Evolutionary conservation across 2,329 filamentous ascomycete species (phyloP), one percentile per base, ranked within the genome.

Genomic region (Claviceps digitariae): DNA sequence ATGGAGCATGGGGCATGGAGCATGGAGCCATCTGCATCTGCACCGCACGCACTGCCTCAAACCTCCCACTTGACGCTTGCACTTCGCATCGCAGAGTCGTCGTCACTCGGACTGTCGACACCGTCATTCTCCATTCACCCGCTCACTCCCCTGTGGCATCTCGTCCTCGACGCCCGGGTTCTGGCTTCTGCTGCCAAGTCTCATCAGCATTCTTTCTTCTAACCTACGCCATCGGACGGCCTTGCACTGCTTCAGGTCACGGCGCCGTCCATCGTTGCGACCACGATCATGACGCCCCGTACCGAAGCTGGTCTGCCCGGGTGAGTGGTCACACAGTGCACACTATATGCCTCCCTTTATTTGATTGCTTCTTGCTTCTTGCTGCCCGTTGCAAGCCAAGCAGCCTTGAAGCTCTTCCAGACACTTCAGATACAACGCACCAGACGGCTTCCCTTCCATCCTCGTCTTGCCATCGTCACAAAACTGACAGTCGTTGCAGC

Each of bases 401-500:
- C 27, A 9, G 21, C 20, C 12, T 20, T 7, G n/a, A n/a, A n/a
- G n/a, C n/a, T n/a, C n/a, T n/a, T n/a, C n/a, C n/a, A n/a, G n/a
- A n/a, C n/a, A n/a, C 41, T 15, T 44, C 29, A 34, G 46, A 29
- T 20, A 15, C 29, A 45, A 38, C 20, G 12, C 36, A 17, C 34
- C 36, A 17, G 41, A 48, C 38, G 43, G 10, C 25, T 8, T 27
- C 8, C 7, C 25, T 8, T 27, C 8, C 7, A 21, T 9, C 5
- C 17, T 21, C 15, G 38, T 45, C 45, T 53, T 31, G 55, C 9
- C 21, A 46, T n/a, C 23, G n/a, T 41, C 13, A 46, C 21, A 52
- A 25, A 50, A 56, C 69, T 71, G 59, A 72, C 64, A 51, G 46
- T 55, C 52, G 23, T 50, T 58, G 56, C 63, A 88, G 85, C 69